Evolutionary conservation across 331 rosid genomes (phyloP).

Genomic region (Quercus phellos): DNA sequence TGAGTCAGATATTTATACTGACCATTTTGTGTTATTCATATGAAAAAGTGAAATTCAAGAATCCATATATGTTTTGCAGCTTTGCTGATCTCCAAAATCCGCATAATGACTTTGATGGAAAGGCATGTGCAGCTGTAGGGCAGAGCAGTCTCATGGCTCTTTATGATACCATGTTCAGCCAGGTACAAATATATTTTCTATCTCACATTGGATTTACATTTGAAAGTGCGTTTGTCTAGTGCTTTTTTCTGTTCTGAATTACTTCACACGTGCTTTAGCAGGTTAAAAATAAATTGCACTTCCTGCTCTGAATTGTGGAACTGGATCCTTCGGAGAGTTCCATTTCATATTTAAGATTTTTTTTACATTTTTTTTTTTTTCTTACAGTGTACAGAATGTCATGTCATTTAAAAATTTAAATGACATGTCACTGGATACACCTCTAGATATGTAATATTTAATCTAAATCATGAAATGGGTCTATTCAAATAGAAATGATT

Average conservation of each 20-base stretch:
- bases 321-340: no score
- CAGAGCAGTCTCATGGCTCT: slow-evolving; percentile 98
- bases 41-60: neutral
- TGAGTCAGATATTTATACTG: neutral
- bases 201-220: neutral
- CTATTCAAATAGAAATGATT: no score
- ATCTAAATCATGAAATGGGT: no score
- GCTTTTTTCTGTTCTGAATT: neutral
- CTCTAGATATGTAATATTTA: no score
- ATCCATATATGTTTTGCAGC: slow-evolving; percentile 38
- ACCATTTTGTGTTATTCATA: neutral
- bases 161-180: slow-evolving; percentile 85
- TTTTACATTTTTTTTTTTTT: no score
- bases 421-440: no score
- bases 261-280: neutral
- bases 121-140: slow-evolving; percentile 91
- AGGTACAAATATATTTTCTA: slow-evolving; percentile 31
- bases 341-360: no score
- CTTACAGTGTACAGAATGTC: no score
- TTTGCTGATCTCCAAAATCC: slow-evolving; percentile 82
- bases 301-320: neutral
- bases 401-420: no score
- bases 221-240: neutral
- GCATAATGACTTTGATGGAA: slow-evolving; percentile 68
- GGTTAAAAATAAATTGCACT: neutral